Evolutionary conservation across 495 filamentous ascomycete genomes (phyloP), one percentile per base, ranked within the genome.

Genomic region (Neurospora africana): DNA sequence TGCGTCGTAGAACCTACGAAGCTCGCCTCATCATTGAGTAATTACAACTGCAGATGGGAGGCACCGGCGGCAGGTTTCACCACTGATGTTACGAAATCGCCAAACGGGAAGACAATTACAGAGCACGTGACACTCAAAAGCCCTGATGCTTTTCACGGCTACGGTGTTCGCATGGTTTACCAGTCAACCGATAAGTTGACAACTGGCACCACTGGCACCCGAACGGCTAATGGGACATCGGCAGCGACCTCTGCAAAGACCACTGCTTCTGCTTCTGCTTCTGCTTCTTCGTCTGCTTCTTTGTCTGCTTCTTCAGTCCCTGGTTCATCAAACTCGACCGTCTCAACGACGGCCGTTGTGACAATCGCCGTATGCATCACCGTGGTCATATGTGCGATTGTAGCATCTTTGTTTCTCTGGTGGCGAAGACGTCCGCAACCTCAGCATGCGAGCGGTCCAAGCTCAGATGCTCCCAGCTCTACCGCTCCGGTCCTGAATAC

Each of bases 101-200:
- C 69, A 40, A 61, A 69, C 30, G 75, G 72, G 3, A 41, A 41
- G 23, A 74, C 73, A 0, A 68, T 61, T 7, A 76, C 70, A 0
- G 39, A 40, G 15, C 39, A 36, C 47, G 7, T 36, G 27, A 69
- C 70, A 4, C 23, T 77, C 2, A 67, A 41, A 30, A 40, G 33
- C 17, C 69, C 70, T 5, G 72, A 53, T 21, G 75, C 75, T 4
- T 37, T 78, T n/a, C 74, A 78, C 36, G 78, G 74, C 4, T 78
- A 47, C 43, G 76, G 78, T 38, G 69, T 79, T 4, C 71, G 76
- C 2, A 79, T 79, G 76, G 73, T 79, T 15, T 72, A 75, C 39
- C 75, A 79, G 70, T 30, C 75, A 40, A 76, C 69, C 1, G 77
- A 79, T 38, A 61, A 30, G 53, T 33, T 17, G 27, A 30, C 53